These are phyloP conservation scores for Evernia prunastri DNA, from an alignment of 495 filamentous ascomycete genomes.

Conservation along the genomic window DNA sequence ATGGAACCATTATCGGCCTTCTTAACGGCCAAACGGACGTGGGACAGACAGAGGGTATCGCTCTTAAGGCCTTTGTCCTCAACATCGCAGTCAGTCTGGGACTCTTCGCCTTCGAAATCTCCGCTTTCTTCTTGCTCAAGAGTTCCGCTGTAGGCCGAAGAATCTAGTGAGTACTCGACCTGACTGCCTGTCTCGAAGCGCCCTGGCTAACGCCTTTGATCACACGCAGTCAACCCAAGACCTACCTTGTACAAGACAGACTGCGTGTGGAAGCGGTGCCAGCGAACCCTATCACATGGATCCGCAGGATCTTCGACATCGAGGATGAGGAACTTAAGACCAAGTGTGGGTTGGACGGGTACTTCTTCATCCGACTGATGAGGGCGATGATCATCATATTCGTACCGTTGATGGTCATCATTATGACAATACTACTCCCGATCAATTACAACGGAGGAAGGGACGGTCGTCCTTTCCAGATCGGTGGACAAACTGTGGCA, in stretches of 20 bases:
- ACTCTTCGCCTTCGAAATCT: constrained; percentile 22
- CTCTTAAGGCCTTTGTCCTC: constrained; percentile 26
- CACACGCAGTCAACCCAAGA: constrained; percentile 28
- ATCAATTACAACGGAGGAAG: constrained; percentile 27
- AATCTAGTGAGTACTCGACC: constrained; percentile 24
- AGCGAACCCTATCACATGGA: constrained; percentile 24
- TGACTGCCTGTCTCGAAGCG: background rate
- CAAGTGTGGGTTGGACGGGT: constrained; percentile 27
- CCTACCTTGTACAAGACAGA: constrained; percentile 27
- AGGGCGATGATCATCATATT: constrained; percentile 27
- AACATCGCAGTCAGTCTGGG: constrained; percentile 25
- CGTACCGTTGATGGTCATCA: constrained; percentile 23
- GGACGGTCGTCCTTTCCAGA: constrained; percentile 12
- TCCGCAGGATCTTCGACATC: constrained; percentile 24
- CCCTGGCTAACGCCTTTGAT: constrained; percentile 3
- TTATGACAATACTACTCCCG: constrained; percentile 25
- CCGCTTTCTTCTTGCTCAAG: constrained; percentile 27
- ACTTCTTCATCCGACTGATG: constrained; percentile 28
- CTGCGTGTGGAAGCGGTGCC: constrained; percentile 25
- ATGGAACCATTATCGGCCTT: constrained; percentile 13
- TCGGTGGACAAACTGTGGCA: background rate
- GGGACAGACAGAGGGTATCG: constrained; percentile 22
- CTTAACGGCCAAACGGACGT: constrained; percentile 20
- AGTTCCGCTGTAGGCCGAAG: constrained; percentile 26
- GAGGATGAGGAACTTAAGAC: constrained; percentile 24